Conservation (phyloP, 495 filamentous ascomycete species). For the Penicillium tannophilum region DNA sequence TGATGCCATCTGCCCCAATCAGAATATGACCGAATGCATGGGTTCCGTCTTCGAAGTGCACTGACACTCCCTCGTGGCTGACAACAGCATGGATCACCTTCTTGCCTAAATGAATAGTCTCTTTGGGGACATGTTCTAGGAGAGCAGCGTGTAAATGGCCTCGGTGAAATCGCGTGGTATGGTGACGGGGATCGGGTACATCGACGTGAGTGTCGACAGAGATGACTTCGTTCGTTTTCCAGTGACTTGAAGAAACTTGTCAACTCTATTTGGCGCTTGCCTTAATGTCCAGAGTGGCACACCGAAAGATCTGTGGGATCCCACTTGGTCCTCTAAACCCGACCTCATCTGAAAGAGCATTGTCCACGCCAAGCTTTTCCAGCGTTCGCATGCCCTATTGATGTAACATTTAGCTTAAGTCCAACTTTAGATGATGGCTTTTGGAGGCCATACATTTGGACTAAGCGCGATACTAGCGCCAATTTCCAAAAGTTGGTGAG, state of each 20-base stretch:
- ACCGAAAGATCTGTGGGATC: constrained; percentile 39
- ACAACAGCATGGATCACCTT: constrained; percentile 20
- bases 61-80: constrained; percentile 18
- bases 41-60: constrained; percentile 37
- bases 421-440: background rate
- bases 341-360: constrained; percentile 41
- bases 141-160: constrained; percentile 50
- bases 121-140: constrained; percentile 39
- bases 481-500: constrained; percentile 47
- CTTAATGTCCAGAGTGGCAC: background rate
- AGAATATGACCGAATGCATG: constrained; percentile 31
- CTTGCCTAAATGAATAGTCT: constrained; percentile 31
- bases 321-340: constrained; percentile 44
- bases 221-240: constrained; percentile 50
- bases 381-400: constrained; percentile 48
- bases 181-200: constrained; percentile 42
- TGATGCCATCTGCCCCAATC: constrained; percentile 40
- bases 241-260: constrained; percentile 22
- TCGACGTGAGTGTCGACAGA: constrained; percentile 39
- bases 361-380: constrained; percentile 45
- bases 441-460: constrained; percentile 39
- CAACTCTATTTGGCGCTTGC: background rate
- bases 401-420: background rate
- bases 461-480: constrained; percentile 53
- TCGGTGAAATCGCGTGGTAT: constrained; percentile 49